These are phyloP conservation scores for Schizosaccharomyces lindneri DNA, from an alignment of 805 yeast genomes.

Conservation along the genomic window DNA sequence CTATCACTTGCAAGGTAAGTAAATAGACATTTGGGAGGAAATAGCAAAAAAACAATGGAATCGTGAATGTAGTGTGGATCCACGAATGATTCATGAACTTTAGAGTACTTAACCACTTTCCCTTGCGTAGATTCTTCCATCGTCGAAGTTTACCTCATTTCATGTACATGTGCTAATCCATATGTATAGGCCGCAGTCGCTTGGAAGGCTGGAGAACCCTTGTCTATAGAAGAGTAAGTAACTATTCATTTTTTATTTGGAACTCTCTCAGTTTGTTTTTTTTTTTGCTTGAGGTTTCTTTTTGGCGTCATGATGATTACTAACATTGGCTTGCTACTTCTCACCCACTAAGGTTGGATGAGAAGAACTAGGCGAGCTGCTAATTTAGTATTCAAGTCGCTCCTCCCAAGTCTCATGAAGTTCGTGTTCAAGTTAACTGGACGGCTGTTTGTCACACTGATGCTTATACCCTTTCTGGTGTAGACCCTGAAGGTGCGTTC, in stretches of 20 bases:
- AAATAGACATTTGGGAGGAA: slow-evolving; percentile 21
- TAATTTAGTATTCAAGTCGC: slow-evolving; percentile 37
- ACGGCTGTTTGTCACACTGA: slow-evolving; percentile 98
- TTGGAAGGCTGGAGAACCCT: slow-evolving; percentile 64
- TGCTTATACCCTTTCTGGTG: slow-evolving; percentile 84
- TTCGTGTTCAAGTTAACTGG: slow-evolving; percentile 61
- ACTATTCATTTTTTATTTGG: too few species aligned
- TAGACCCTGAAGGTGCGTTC: slow-evolving; percentile 89
- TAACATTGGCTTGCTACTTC: neutral
- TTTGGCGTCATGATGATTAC: neutral
- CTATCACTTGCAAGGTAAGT: neutral
- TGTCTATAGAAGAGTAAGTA: slow-evolving; percentile 31
- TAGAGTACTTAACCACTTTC: too few species aligned
- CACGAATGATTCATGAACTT: too few species aligned
- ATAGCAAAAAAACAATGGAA: slow-evolving; percentile 53
- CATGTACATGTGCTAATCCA: neutral
- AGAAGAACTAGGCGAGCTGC: neutral
- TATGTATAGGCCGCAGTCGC: slow-evolving; percentile 60
- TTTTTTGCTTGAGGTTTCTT: too few species aligned
- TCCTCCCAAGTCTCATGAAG: slow-evolving; percentile 94
- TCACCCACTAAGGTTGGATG: neutral
- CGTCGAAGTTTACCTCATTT: neutral
- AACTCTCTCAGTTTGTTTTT: too few species aligned
- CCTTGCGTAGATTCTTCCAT: neutral
- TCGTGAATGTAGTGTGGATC: slow-evolving; percentile 40